Base-by-base conservation (phyloP, 345 rosid species). In the Raphanus raphanistrum region DNA sequence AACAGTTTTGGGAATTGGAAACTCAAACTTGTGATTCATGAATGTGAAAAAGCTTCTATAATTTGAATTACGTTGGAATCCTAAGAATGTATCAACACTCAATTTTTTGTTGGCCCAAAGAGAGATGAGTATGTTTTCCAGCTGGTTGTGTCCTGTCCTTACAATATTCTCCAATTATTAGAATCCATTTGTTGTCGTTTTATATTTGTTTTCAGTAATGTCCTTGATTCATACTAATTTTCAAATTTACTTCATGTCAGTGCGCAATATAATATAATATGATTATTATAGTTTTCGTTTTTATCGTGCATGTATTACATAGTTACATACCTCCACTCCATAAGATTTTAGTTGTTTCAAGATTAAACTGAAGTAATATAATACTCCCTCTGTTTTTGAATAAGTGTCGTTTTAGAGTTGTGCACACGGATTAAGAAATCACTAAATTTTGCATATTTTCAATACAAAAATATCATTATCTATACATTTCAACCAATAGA, bases 61-160 rank as follows among this genome's bases (percentile, higher is more conserved):
- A 17, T 58, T 67, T 29, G 2, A 29, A 59, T 6, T 54, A 55
- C 26, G 26, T 17, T 6, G 28, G 15, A 41, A 43, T 21, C 5
- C 55, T 17, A 31, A 8, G 6, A 25, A 45, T n/a, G 27, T 28
- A 12, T 28, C 3, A 43, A 25, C 54, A 45, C 70, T 35, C 33
- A 55, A 13, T 13, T 48, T 48, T 54, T 6, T 62, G 48, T 32
- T 27, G 63, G 58, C 32, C 27, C 36, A 54, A 17, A 28, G 33
- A 70, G 21, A 77, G 26, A 57, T 25, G 58, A 64, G 26, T 59
- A 66, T 64, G 76, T 28, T 55, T 15, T 64, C 31, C 62, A 68
- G 45, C 73, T 43, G 60, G 10, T 52, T 45, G 7, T 61, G 59
- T 50, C 63, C 58, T 61, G 59, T 50, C 63, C 43, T 38, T 15